These are phyloP conservation scores for Amaranthus tricolor DNA, from an alignment of 179 eudicot genomes.

Conservation along the genomic window DNA sequence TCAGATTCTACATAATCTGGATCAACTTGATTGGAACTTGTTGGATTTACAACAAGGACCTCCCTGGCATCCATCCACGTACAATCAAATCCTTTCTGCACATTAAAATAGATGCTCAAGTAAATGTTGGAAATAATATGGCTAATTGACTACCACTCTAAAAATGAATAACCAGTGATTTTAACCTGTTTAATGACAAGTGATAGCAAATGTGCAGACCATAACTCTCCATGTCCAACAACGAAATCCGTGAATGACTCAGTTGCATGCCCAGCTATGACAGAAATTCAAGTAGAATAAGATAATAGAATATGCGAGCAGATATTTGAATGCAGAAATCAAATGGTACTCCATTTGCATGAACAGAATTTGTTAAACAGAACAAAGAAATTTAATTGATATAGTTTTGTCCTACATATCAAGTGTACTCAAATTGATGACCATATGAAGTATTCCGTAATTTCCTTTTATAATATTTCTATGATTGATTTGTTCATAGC, in stretches of 20 bases:
- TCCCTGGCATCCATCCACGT: conserved; percentile 98
- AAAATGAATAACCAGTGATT: conserved; percentile 16
- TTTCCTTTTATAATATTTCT: not conserved
- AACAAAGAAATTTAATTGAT: not conserved
- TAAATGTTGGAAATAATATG: not conserved
- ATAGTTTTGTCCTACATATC: not conserved
- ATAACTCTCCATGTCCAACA: conserved; percentile 96
- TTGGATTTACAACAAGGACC: conserved; percentile 89
- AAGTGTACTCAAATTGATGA: not conserved
- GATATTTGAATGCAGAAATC: not conserved
- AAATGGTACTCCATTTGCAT: not conserved
- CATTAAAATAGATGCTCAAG: conserved; percentile 4
- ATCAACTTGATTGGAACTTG: conserved; percentile 85
- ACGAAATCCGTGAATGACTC: conserved; percentile 98
- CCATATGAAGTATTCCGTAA: not conserved
- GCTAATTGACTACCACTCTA: not conserved
- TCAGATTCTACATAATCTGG: conserved; percentile 85
- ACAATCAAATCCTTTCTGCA: conserved; percentile 75
- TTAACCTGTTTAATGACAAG: conserved; percentile 69
- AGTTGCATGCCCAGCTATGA: conserved; percentile 95
- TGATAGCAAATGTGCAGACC: conserved; percentile 97
- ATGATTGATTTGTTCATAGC: not conserved
- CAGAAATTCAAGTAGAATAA: not conserved
- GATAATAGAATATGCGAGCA: not conserved
- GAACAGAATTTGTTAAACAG: not conserved